Evolutionary conservation across 2,329 filamentous ascomycete genomes (phyloP).

Genomic region (Aspergillus persii): DNA sequence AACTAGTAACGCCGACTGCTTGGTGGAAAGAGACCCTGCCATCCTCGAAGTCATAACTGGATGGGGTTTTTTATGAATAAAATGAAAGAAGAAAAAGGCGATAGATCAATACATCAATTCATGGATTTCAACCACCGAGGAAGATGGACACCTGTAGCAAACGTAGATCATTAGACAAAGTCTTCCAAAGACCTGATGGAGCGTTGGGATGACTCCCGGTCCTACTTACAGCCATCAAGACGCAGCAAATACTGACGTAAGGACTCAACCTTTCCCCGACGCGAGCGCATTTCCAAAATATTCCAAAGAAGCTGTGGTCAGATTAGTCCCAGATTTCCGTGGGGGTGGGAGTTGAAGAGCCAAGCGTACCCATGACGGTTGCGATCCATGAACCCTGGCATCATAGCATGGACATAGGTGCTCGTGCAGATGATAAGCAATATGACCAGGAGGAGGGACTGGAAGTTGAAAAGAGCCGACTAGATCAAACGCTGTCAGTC

Average conservation of each 20-base stretch:
- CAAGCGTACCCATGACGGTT: slow-evolving; percentile 79
- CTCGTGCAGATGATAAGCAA: slow-evolving; percentile 95
- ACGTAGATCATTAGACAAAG: background rate
- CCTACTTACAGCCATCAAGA: slow-evolving; percentile 81
- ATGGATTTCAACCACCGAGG: slow-evolving; percentile 30
- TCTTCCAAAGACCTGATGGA: background rate
- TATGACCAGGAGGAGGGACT: slow-evolving; percentile 90
- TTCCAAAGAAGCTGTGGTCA: slow-evolving; percentile 64
- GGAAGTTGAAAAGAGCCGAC: slow-evolving; percentile 99
- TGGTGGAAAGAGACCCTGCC: slow-evolving; percentile 9
- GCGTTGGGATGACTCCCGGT: background rate
- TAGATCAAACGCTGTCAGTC: slow-evolving; percentile 37
- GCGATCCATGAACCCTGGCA: slow-evolving; percentile 84
- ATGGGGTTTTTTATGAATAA: background rate
- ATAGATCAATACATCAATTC: background rate
- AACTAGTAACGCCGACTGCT: slow-evolving; percentile 15
- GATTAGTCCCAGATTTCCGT: background rate
- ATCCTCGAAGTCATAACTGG: slow-evolving; percentile 4
- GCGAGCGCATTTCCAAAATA: slow-evolving; percentile 94
- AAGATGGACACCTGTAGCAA: slow-evolving; percentile 35
- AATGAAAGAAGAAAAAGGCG: background rate
- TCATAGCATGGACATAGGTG: slow-evolving; percentile 86
- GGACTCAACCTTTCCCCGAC: slow-evolving; percentile 91
- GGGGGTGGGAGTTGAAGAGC: background rate
- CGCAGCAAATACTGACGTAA: slow-evolving; percentile 90